Percentiles rank a stretch among this genome's conserved stretches.
Evolutionary conservation across 2,329 filamentous ascomycete species (phyloP).

Genomic region (Hirsutella thompsonii): DNA sequence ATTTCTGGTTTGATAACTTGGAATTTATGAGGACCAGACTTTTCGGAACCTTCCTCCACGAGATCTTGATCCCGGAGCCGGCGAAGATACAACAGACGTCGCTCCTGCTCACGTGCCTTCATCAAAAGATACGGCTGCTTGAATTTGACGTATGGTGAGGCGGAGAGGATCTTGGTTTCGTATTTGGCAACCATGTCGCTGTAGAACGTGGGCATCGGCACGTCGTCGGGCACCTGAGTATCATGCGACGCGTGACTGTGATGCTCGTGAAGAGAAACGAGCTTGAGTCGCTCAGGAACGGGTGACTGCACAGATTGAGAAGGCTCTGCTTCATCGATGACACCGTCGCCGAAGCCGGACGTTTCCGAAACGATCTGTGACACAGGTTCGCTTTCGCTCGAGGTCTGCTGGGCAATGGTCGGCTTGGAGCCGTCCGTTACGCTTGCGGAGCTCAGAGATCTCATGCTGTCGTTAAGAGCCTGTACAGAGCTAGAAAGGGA

Average conservation of each 20-base stretch:
- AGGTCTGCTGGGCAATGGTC: constrained; percentile 20
- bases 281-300: constrained; percentile 13
- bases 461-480: constrained; percentile 26
- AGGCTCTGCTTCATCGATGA: constrained; percentile 15
- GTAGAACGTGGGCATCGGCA: constrained; percentile 83
- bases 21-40: constrained; percentile 58
- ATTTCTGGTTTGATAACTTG: constrained; percentile 90
- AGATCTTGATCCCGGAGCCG: constrained; percentile 67
- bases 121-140: constrained; percentile 87
- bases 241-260: constrained; percentile 32
- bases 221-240: constrained; percentile 57
- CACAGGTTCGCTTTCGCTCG: constrained; percentile 23
- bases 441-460: constrained; percentile 18
- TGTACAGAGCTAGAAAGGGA: constrained; percentile 26
- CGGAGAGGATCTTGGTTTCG: constrained; percentile 83
- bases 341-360: constrained; percentile 11
- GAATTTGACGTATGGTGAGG: constrained; percentile 93
- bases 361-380: constrained; percentile 20
- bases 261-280: constrained; percentile 26
- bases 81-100: constrained; percentile 69
- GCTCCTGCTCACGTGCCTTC: constrained; percentile 82
- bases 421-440: constrained; percentile 13
- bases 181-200: constrained; percentile 91
- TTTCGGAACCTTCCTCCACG: constrained; percentile 48
- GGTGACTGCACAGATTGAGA: constrained; percentile 10